Percentiles rank a stretch among this genome's conserved stretches.
These are phyloP conservation scores for Saccharata proteae DNA, from an alignment of 2,329 filamentous ascomycete species.

Conservation along the genomic window DNA sequence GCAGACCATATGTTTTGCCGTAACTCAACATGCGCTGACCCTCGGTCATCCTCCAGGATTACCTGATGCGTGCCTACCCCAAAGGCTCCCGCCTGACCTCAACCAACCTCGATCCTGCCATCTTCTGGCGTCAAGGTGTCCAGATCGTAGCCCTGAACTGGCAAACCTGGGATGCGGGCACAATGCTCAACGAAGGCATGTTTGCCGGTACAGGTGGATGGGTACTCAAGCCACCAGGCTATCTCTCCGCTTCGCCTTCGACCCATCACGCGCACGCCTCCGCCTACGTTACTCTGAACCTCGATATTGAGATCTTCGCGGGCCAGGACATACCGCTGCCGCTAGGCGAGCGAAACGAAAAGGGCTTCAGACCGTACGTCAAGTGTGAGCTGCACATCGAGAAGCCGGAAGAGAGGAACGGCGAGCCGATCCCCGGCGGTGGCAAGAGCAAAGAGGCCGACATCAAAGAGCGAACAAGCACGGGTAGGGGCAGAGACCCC, in stretches of 20 bases:
- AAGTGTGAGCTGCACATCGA: constrained; percentile 75
- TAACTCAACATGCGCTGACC: not conserved
- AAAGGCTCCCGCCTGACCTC: constrained; percentile 70
- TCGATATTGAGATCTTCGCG: constrained; percentile 62
- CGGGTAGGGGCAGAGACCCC: constrained; percentile 29
- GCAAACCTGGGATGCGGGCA: constrained; percentile 81
- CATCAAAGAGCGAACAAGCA: constrained; percentile 34
- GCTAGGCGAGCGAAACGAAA: constrained; percentile 35
- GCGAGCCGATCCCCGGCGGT: constrained; percentile 31
- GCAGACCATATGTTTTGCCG: not conserved
- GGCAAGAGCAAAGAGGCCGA: constrained; percentile 42
- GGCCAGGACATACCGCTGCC: constrained; percentile 66
- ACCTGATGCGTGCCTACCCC: constrained; percentile 80
- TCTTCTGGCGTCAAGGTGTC: constrained; percentile 79
- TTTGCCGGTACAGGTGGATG: constrained; percentile 72
- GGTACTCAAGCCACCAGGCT: constrained; percentile 71
- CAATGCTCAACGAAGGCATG: constrained; percentile 95
- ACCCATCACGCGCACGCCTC: constrained; percentile 34
- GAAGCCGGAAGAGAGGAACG: constrained; percentile 39
- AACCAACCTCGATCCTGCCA: constrained; percentile 73
- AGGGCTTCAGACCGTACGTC: constrained; percentile 59
- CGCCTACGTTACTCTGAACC: constrained; percentile 44
- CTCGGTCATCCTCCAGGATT: constrained; percentile 31
- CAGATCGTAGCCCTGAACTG: constrained; percentile 91
- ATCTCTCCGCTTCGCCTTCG: constrained; percentile 37